Conservation (phyloP, 345 rosid species). For the Brassica napus region DNA sequence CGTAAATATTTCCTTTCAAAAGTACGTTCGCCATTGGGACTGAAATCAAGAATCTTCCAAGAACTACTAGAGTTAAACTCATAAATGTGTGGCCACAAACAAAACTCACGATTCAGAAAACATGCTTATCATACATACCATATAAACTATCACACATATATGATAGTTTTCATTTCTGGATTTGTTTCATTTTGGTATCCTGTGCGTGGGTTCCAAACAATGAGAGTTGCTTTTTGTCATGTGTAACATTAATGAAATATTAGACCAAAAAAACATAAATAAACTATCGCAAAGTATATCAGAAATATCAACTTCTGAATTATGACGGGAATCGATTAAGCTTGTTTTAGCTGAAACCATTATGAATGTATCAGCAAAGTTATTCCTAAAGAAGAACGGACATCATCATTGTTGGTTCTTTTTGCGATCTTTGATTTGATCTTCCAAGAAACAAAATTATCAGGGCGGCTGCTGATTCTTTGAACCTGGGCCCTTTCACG, state of each 20-base stretch:
- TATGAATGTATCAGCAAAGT: background rate
- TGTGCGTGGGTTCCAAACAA: constrained; percentile 7
- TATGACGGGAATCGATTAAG: background rate
- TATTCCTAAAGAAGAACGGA: background rate
- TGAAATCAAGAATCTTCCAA: background rate
- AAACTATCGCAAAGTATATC: background rate
- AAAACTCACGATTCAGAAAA: background rate
- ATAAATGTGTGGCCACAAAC: background rate
- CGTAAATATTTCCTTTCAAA: constrained; percentile 3
- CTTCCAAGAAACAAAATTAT: background rate
- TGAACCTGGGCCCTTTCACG: background rate
- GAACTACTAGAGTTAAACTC: background rate
- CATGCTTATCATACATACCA: background rate
- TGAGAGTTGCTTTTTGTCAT: background rate
- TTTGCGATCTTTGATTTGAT: constrained; percentile 3
- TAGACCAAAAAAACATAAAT: background rate
- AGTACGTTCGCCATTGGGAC: background rate
- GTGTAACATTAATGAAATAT: background rate
- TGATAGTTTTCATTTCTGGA: background rate
- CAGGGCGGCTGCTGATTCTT: background rate
- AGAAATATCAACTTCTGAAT: background rate
- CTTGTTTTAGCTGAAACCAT: background rate
- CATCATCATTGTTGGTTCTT: background rate
- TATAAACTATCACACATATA: background rate
- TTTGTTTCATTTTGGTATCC: background rate